A percentile compares a stretch with the other conserved stretches of the same genome.
These are phyloP conservation scores for Lyophyllum atratum DNA, from an alignment of 768 basidiomycete genomes.

Conservation along the genomic window DNA sequence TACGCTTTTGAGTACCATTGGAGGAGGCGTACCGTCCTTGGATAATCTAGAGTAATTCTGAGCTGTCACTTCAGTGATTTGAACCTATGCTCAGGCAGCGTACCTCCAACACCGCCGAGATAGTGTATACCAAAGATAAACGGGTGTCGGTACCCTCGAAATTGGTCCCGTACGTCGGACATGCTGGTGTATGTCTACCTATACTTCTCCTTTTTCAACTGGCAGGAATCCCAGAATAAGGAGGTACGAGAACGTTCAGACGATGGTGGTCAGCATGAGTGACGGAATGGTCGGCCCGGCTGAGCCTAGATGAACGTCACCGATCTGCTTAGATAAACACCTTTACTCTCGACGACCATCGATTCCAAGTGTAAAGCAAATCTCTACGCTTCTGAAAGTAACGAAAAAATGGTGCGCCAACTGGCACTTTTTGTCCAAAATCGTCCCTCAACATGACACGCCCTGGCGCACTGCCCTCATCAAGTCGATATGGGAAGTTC, in stretches of 20 bases:
- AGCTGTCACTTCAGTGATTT: not conserved
- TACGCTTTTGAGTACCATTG: not conserved
- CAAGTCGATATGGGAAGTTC: slow-evolving; percentile 73
- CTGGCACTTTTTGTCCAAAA: not conserved
- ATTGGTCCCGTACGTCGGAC: slow-evolving; percentile 19
- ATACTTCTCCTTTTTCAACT: not conserved
- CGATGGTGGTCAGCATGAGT: not conserved
- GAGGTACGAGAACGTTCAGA: not conserved
- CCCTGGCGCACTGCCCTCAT: not conserved
- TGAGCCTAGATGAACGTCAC: not conserved
- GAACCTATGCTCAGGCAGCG: not conserved
- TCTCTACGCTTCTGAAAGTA: not conserved
- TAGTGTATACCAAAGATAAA: slow-evolving; percentile 47
- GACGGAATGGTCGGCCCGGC: not conserved
- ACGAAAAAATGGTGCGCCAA: slow-evolving; percentile 13
- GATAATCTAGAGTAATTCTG: slow-evolving; percentile 34
- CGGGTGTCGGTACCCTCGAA: slow-evolving; percentile 49
- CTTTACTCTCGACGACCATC: not conserved
- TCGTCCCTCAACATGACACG: not conserved
- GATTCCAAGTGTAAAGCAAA: not conserved
- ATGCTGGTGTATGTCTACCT: not conserved
- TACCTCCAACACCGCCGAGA: slow-evolving; percentile 48
- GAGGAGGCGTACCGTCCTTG: slow-evolving; percentile 43
- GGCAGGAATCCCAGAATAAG: no score
- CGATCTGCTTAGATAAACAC: not conserved